Conservation (phyloP, 2,329 filamentous ascomycete genomes). For the Botrytis elliptica region DNA sequence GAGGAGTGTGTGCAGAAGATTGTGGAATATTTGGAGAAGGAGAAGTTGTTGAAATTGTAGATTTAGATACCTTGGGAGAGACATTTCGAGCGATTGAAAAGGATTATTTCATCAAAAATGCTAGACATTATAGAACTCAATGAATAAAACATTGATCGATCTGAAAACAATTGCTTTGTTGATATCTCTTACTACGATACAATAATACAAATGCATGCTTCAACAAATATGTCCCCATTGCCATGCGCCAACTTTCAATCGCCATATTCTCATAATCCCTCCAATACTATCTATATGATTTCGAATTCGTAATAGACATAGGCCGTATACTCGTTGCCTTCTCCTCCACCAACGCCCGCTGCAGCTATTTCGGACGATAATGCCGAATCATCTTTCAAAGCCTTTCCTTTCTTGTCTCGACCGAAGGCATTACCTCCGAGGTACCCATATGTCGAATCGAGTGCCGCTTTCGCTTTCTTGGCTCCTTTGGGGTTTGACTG, state of each 20-base stretch:
- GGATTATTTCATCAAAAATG: background rate
- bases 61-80: slow-evolving; percentile 15
- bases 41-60: slow-evolving; percentile 54
- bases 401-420: slow-evolving; percentile 87
- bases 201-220: slow-evolving; percentile 30
- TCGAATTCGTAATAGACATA: slow-evolving; percentile 98
- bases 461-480: slow-evolving; percentile 73
- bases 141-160: background rate
- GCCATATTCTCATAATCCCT: background rate
- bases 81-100: background rate
- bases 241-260: slow-evolving; percentile 27
- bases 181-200: slow-evolving; percentile 24
- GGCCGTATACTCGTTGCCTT: slow-evolving; percentile 83
- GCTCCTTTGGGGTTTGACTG: slow-evolving; percentile 80
- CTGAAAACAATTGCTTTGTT: slow-evolving; percentile 7
- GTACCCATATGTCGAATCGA: slow-evolving; percentile 86
- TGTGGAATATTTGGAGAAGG: slow-evolving; percentile 70
- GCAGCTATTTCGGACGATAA: slow-evolving; percentile 81
- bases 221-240: slow-evolving; percentile 23
- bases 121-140: slow-evolving; percentile 2
- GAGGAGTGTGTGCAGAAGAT: slow-evolving; percentile 89
- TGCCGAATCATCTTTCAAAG: slow-evolving; percentile 83
- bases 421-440: slow-evolving; percentile 93
- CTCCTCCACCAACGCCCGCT: slow-evolving; percentile 64
- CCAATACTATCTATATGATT: slow-evolving; percentile 47